Evolutionary conservation across 495 filamentous ascomycete species (phyloP), one percentile per base, ranked within the genome.

Genomic region (Articulospora tetracladia): DNA sequence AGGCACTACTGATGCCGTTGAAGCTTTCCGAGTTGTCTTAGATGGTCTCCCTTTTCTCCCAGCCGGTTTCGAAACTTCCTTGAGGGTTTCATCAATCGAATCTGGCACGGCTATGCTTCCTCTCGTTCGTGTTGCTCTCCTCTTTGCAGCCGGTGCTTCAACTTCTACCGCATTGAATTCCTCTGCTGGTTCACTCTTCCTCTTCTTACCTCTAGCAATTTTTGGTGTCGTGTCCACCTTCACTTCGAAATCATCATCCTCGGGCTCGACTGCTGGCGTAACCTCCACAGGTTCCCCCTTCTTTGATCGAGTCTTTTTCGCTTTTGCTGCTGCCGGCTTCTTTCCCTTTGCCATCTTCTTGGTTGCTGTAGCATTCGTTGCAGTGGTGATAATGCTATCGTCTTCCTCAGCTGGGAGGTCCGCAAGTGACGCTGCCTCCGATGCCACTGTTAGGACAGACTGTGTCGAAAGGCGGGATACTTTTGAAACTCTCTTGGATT

Each of bases 401-500:
- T 91, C 88, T 62, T 84, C 79, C 32, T 86, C 81, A 8, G 69
- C 70, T 6, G 76, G 74, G 23, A 79, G 47, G 50, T 87, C 80
- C n/a, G 66, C 68, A 22, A 81, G 59, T 1, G 84, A 83, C 1
- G 77, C 74, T 0, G 76, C 75, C 60, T 85, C 84, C 1, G 81
- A 83, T 44, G 76, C 71, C 7, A 62, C 44, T 17, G 64, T 66
- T 3, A 63, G 44, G 0, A 30, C 34, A 15, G 67, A 65, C 63
- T 69, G 64, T 27, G 79, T 84, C 12, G 90, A 94, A 6, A 89
- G 74, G 26, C 90, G 81, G 13, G 89, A 88, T 20, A 78, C 79
- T 66, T 88, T 90, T 34, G 90, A 93, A 48, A 73, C 69, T 61
- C 87, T 81, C 65, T 73, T 70, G 53, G 60, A 26, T 69, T 82